Percentiles rank a stretch among this genome's conserved stretches.
Evolutionary conservation across 208 protist species (phyloP).

Genomic region (Acanthamoeba royreba): DNA sequence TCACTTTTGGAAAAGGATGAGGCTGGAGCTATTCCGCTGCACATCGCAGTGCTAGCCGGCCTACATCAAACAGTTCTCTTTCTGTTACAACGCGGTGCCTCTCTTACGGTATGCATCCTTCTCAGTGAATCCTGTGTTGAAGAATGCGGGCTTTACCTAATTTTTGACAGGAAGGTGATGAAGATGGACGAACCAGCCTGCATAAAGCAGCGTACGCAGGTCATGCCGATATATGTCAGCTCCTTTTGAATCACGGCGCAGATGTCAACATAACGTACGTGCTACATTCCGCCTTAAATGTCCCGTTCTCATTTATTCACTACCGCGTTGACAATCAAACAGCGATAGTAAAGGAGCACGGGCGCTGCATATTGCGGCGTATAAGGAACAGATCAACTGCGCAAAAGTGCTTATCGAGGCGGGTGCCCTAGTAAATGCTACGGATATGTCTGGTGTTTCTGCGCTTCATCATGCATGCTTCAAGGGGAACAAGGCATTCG

Average conservation of each 20-base stretch:
- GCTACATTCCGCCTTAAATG: too few relatives aligned
- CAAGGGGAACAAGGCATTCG: not conserved
- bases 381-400: not conserved
- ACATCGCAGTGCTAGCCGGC: not conserved
- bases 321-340: too few relatives aligned
- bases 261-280: not conserved
- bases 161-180: not conserved
- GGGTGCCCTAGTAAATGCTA: not conserved
- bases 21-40: not conserved
- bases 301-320: too few relatives aligned
- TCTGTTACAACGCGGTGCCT: not conserved
- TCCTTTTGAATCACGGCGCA: not conserved
- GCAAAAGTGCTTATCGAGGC: not conserved
- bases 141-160: too few relatives aligned
- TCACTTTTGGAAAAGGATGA: not conserved
- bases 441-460: not conserved
- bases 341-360: not conserved
- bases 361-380: not conserved
- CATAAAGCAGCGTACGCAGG: not conserved
- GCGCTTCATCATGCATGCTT: not conserved
- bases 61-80: not conserved
- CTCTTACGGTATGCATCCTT: not conserved
- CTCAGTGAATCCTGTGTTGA: too few relatives aligned
- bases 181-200: not conserved
- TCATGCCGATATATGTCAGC: not conserved